A percentile compares a stretch with the other conserved stretches of the same genome.
Evolutionary conservation across 495 filamentous ascomycete species (phyloP).

Genomic region (Podospora tetraspora): DNA sequence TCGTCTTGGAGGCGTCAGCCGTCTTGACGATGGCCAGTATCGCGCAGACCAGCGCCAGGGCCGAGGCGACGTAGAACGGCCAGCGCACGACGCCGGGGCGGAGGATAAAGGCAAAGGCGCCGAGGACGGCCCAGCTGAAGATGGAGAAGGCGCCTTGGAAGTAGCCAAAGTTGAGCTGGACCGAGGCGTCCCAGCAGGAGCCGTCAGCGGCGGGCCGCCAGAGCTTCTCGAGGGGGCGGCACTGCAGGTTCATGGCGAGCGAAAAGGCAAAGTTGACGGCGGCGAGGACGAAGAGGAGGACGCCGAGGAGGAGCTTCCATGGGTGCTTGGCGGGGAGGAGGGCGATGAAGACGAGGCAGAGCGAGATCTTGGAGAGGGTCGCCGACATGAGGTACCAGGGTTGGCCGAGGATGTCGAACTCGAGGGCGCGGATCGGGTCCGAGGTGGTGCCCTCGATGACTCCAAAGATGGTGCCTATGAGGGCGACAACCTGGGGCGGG

Average conservation of each 20-base stretch:
- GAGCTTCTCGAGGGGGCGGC: constrained; percentile 34
- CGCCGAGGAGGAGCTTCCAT: constrained; percentile 30
- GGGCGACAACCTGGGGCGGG: constrained; percentile 26
- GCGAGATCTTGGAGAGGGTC: constrained; percentile 34
- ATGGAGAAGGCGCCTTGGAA: constrained; percentile 36
- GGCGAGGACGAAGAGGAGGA: constrained; percentile 30
- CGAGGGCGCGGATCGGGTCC: constrained; percentile 21
- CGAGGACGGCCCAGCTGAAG: constrained; percentile 35
- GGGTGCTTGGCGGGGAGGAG: constrained; percentile 22
- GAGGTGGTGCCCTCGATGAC: constrained; percentile 29
- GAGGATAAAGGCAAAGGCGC: constrained; percentile 30
- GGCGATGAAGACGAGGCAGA: constrained; percentile 32
- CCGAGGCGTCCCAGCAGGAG: constrained; percentile 27
- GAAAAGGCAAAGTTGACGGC: constrained; percentile 31
- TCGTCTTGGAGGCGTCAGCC: constrained; percentile 28
- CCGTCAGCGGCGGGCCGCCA: constrained; percentile 29
- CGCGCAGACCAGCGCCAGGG: constrained; percentile 29
- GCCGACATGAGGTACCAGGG: constrained; percentile 36
- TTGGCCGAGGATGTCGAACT: constrained; percentile 33
- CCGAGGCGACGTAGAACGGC: constrained; percentile 30
- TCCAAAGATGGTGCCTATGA: constrained; percentile 32
- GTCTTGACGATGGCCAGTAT: constrained; percentile 32
- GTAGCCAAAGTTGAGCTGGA: constrained; percentile 35
- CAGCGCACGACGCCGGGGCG: constrained; percentile 26
- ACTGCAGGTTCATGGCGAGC: constrained; percentile 32